Evolutionary conservation across 2,329 filamentous ascomycete genomes (phyloP).

Genomic region (Aspergillus fijiensis): DNA sequence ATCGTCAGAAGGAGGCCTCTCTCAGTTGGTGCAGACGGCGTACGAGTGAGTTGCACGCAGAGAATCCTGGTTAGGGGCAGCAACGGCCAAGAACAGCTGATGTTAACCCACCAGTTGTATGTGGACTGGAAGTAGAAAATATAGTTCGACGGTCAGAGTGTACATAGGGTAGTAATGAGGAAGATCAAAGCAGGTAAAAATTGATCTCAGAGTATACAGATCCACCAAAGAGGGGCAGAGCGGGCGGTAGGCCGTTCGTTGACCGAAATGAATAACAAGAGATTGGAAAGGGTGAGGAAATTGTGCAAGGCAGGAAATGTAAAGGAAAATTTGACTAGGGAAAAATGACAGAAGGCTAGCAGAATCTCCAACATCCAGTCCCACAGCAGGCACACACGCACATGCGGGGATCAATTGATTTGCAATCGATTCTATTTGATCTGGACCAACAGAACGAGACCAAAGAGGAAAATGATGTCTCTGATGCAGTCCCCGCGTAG

Average conservation of each 20-base stretch:
- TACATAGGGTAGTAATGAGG: conserved; percentile 3
- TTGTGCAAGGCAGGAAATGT: neutral
- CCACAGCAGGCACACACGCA: neutral
- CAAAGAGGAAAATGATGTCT: neutral
- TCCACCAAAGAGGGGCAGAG: neutral
- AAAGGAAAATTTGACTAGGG: neutral
- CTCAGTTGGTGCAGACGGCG: neutral
- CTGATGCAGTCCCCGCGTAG: neutral
- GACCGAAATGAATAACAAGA: neutral
- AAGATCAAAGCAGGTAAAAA: neutral
- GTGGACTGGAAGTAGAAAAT: neutral
- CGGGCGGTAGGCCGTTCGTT: neutral
- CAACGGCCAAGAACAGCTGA: neutral
- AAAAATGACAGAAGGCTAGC: neutral
- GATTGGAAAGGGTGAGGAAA: neutral
- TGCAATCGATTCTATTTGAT: neutral
- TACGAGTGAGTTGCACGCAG: neutral
- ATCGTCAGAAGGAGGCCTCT: neutral
- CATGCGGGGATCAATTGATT: neutral
- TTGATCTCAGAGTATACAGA: neutral
- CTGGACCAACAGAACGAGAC: neutral
- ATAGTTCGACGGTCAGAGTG: neutral
- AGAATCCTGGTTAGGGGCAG: neutral
- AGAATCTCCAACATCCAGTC: neutral
- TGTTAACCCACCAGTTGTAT: neutral